A percentile compares a stretch with the other conserved stretches of the same genome.
These are phyloP conservation scores for Hypoxylon sp. DNA, from an alignment of 2,329 filamentous ascomycete genomes.

Conservation along the genomic window DNA sequence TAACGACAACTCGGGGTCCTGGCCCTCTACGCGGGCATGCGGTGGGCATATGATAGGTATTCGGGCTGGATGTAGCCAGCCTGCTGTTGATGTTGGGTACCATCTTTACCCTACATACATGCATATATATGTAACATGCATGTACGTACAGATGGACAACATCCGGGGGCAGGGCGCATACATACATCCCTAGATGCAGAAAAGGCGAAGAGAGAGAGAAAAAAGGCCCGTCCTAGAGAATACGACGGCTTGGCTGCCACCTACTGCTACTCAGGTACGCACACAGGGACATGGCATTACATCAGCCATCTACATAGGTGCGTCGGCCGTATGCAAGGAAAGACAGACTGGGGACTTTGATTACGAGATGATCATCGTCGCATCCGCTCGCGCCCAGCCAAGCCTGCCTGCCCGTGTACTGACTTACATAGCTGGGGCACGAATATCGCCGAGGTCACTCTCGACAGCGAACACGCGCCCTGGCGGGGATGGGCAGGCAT, in stretches of 20 bases:
- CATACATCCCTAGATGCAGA: background rate
- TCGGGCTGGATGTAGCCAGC: conserved; percentile 1
- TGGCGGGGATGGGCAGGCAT: too few relatives aligned
- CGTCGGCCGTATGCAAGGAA: too few relatives aligned
- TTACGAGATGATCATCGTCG: too few relatives aligned
- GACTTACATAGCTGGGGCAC: too few relatives aligned
- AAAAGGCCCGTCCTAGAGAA: background rate
- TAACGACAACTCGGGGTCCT: background rate
- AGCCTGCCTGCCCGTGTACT: too few relatives aligned
- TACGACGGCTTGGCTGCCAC: background rate
- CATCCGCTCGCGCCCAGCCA: too few relatives aligned
- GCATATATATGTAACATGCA: too few relatives aligned
- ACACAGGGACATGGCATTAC: background rate
- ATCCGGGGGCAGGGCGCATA: too few relatives aligned
- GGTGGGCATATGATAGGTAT: background rate
- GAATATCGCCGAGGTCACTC: too few relatives aligned
- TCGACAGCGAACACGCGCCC: too few relatives aligned
- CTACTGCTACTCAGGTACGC: background rate
- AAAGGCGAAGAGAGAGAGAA: background rate
- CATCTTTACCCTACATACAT: conserved; percentile 25
- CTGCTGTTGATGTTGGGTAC: conserved; percentile 9
- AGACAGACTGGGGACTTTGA: too few relatives aligned
- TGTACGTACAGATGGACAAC: too few relatives aligned
- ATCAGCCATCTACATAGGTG: background rate
- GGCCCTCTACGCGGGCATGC: background rate